phyloP scores from a whole-genome alignment of 805 yeast genomes.

The Brettanomyces custersianus region DNA sequence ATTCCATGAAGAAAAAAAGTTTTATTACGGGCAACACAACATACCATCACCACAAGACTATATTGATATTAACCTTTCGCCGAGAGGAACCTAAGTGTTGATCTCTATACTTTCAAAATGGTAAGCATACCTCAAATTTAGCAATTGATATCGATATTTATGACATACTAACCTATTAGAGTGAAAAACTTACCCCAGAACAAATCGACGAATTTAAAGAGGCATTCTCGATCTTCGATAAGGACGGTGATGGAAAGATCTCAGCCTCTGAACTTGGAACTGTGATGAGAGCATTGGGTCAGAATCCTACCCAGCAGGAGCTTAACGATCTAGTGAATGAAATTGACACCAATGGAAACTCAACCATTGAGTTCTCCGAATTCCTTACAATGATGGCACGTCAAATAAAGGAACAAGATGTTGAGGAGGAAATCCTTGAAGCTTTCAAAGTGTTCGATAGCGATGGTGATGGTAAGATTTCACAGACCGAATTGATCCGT shows the following conservation, averaged over 20 bases:
- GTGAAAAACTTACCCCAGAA: conserved; percentile 77
- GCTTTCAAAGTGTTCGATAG: conserved; percentile 97
- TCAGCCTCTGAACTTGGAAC: conserved; percentile 94
- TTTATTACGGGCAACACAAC: too few relatives aligned
- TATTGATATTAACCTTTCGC: too few relatives aligned
- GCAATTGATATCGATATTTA: too few relatives aligned
- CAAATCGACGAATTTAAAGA: conserved; percentile 96
- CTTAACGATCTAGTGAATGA: conserved; percentile 95
- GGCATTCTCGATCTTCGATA: conserved; percentile 94
- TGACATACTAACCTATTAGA: neutral
- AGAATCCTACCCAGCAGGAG: conserved; percentile 93
- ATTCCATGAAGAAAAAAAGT: too few relatives aligned
- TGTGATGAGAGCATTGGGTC: conserved; percentile 98
- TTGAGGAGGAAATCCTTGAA: conserved; percentile 94
- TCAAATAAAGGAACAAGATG: conserved; percentile 93
- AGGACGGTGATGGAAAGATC: conserved; percentile 94
- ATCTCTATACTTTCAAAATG: too few relatives aligned
- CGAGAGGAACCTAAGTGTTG: too few relatives aligned
- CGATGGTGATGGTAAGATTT: conserved; percentile 94
- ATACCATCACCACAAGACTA: too few relatives aligned
- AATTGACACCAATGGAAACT: conserved; percentile 93
- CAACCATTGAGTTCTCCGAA: conserved; percentile 75
- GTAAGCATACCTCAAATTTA: too few relatives aligned
- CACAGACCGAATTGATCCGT: conserved; percentile 93
- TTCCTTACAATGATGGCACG: conserved; percentile 82